These are phyloP conservation scores for Cytospora paraplurivora DNA, from an alignment of 2,329 filamentous ascomycete species.

Conservation along the genomic window DNA sequence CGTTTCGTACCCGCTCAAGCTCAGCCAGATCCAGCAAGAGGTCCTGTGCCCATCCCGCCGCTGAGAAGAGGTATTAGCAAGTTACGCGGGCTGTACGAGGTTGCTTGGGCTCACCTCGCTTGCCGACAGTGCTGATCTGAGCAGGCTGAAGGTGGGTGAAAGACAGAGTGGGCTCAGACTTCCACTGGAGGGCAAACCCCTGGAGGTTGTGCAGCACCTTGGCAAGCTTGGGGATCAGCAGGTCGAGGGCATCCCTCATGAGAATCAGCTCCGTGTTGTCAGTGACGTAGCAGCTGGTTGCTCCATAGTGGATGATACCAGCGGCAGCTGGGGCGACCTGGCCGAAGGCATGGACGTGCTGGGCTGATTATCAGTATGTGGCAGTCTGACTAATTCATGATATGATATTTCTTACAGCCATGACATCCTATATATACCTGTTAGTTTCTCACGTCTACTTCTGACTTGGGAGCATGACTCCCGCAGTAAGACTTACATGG, in stretches of 20 bases:
- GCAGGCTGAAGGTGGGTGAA: conserved; percentile 75
- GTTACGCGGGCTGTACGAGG: neutral
- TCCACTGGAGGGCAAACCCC: conserved; percentile 72
- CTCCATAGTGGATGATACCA: conserved; percentile 63
- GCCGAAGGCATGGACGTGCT: conserved; percentile 75
- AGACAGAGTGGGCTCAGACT: conserved; percentile 64
- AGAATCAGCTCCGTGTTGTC: conserved; percentile 81
- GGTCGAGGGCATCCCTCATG: conserved; percentile 70
- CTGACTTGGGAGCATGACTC: neutral
- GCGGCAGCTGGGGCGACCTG: conserved; percentile 73
- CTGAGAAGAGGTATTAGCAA: neutral
- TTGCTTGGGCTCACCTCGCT: conserved; percentile 49
- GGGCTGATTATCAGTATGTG: neutral
- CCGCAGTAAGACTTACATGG: conserved; percentile 38
- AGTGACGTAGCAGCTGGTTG: conserved; percentile 59
- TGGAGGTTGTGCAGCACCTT: conserved; percentile 76
- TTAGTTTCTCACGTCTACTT: neutral
- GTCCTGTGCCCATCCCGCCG: conserved; percentile 69
- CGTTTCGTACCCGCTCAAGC: conserved; percentile 68
- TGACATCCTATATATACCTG: conserved; percentile 45
- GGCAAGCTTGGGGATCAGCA: conserved; percentile 77
- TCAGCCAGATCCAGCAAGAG: conserved; percentile 74
- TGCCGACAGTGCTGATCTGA: conserved; percentile 64
- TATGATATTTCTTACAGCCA: conserved; percentile 49
- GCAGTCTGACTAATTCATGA: neutral